Evolutionary conservation across 2,329 filamentous ascomycete genomes (phyloP).

Genomic region (Aspergillus glaucus): DNA sequence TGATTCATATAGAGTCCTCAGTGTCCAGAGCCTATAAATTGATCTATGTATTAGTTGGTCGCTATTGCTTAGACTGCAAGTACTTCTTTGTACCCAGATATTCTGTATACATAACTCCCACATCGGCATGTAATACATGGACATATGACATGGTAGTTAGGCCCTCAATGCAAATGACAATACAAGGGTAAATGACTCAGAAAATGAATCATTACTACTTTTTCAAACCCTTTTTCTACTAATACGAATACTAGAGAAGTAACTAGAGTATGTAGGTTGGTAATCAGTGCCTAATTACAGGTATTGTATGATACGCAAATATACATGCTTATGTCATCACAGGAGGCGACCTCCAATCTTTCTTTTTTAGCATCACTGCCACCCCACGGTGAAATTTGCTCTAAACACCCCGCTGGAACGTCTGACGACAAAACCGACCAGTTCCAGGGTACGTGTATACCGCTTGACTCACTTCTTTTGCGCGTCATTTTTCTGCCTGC

Average conservation of each 20-base stretch:
- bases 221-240: not conserved
- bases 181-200: too few species aligned
- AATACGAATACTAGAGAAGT: not conserved
- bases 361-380: slow-evolving; percentile 7
- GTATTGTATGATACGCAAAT: not conserved
- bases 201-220: too few species aligned
- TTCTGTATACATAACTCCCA: too few species aligned
- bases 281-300: not conserved
- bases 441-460: slow-evolving; percentile 17
- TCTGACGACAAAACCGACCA: slow-evolving; percentile 18
- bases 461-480: not conserved
- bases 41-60: too few species aligned
- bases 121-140: too few species aligned
- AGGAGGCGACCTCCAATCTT: slow-evolving; percentile 13
- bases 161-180: too few species aligned
- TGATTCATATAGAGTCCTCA: too few species aligned
- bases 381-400: slow-evolving; percentile 33
- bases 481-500: not conserved
- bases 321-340: slow-evolving; percentile 26
- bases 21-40: too few species aligned
- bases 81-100: too few species aligned
- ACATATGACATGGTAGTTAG: too few species aligned
- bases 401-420: slow-evolving; percentile 21
- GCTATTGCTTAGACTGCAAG: too few species aligned
- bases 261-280: not conserved